phyloP scores from a whole-genome alignment of 1,284 basidiomycete species.

The Trametes versicolor region DNA sequence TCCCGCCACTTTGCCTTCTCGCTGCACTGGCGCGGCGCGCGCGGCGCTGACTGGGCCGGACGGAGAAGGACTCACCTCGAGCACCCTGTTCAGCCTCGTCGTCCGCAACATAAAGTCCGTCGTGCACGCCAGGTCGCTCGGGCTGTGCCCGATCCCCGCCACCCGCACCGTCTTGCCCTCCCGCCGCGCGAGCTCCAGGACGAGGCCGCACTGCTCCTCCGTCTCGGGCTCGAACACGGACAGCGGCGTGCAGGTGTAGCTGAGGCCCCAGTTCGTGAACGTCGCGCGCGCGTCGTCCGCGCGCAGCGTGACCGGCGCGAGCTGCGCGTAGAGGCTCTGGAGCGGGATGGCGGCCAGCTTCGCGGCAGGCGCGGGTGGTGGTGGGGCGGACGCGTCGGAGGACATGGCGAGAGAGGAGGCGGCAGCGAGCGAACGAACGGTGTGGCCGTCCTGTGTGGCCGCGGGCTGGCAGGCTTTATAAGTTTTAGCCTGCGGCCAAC shows the following conservation, averaged over 20 bases:
- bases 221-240: slow-evolving; percentile 83
- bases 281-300: slow-evolving; percentile 50
- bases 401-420: slow-evolving; percentile 24
- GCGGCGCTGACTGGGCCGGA: background rate
- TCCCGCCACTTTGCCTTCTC: background rate
- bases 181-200: slow-evolving; percentile 87
- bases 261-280: slow-evolving; percentile 80
- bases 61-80: slow-evolving; percentile 69
- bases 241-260: slow-evolving; percentile 70
- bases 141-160: slow-evolving; percentile 92
- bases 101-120: slow-evolving; percentile 86
- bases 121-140: slow-evolving; percentile 92
- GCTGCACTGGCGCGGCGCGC: background rate
- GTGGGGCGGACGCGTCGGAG: slow-evolving; percentile 15
- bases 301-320: slow-evolving; percentile 62
- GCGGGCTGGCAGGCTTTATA: slow-evolving; percentile 42
- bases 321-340: slow-evolving; percentile 55
- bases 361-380: slow-evolving; percentile 5
- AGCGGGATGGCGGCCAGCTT: slow-evolving; percentile 48
- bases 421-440: background rate
- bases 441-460: slow-evolving; percentile 17
- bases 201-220: slow-evolving; percentile 76
- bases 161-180: slow-evolving; percentile 81
- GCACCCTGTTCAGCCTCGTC: slow-evolving; percentile 70
- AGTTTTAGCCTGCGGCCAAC: slow-evolving; percentile 37